Evolutionary conservation across 352 stramenopile genomes (phyloP).

Genomic region (Saprolegnia parasitica): DNA sequence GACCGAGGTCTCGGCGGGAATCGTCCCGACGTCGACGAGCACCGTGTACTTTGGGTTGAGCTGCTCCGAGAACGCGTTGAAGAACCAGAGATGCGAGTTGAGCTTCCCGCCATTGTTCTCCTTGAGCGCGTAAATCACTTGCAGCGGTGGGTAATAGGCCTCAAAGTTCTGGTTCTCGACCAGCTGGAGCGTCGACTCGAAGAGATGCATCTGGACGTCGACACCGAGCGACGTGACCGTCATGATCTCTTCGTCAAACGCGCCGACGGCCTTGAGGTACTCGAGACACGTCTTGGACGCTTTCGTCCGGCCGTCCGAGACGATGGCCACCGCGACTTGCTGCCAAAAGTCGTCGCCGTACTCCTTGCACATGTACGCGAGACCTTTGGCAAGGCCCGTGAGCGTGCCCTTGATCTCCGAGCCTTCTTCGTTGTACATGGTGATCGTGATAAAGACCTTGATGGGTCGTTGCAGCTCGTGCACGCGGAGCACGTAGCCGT

Average conservation of each 20-base stretch:
- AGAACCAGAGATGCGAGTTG: conserved; percentile 56
- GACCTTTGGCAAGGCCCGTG: conserved; percentile 39
- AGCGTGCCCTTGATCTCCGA: conserved; percentile 40
- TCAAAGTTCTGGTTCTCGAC: conserved; percentile 40
- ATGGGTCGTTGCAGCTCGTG: conserved; percentile 37
- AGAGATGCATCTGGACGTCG: conserved; percentile 43
- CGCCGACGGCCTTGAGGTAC: conserved; percentile 38
- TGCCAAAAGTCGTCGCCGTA: conserved; percentile 42
- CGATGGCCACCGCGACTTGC: conserved; percentile 37
- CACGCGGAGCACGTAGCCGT: conserved; percentile 42
- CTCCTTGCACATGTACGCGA: conserved; percentile 42
- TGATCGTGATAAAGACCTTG: conserved; percentile 47
- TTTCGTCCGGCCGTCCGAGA: conserved; percentile 47
- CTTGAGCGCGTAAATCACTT: conserved; percentile 50
- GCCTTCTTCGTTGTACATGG: conserved; percentile 52
- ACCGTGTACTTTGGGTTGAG: conserved; percentile 49
- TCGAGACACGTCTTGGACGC: conserved; percentile 39
- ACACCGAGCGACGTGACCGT: conserved; percentile 42
- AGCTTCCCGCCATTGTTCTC: conserved; percentile 49
- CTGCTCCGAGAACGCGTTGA: conserved; percentile 53
- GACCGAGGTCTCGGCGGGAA: conserved; percentile 38
- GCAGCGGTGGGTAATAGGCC: conserved; percentile 44
- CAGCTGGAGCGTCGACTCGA: conserved; percentile 45
- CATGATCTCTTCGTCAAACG: conserved; percentile 56
- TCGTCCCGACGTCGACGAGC: conserved; percentile 46